These are phyloP conservation scores for Recurvomyces mirabilis DNA, from an alignment of 495 filamentous ascomycete species.

Conservation along the genomic window DNA sequence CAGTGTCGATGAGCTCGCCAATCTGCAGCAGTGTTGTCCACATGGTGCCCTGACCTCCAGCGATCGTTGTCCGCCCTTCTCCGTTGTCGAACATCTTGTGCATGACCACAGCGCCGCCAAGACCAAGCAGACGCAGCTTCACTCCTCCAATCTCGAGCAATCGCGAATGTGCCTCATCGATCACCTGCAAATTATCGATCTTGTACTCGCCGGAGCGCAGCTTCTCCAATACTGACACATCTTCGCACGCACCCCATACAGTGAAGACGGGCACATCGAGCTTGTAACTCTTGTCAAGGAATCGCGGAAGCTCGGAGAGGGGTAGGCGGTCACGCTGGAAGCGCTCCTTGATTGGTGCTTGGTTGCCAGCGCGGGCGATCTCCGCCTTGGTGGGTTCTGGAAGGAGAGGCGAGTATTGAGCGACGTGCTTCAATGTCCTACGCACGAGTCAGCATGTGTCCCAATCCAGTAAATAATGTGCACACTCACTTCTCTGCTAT, in stretches of 20 bases:
- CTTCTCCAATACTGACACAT: conserved; percentile 95
- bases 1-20: conserved; percentile 96
- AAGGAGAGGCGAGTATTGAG: conserved; percentile 93
- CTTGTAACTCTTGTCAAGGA: conserved; percentile 76
- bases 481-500: conserved; percentile 95
- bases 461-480: not conserved
- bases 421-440: conserved; percentile 95
- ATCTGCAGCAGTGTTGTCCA: conserved; percentile 98
- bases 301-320: conserved; percentile 85
- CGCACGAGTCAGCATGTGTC: conserved; percentile 14
- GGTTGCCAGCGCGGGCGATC: conserved; percentile 55
- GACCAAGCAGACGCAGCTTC: conserved; percentile 84
- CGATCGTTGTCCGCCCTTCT: conserved; percentile 94
- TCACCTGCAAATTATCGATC: conserved; percentile 92
- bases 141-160: conserved; percentile 89
- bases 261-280: conserved; percentile 96
- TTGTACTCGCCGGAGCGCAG: conserved; percentile 98
- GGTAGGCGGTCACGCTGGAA: conserved; percentile 73
- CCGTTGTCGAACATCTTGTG: conserved; percentile 99
- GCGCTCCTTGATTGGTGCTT: conserved; percentile 65
- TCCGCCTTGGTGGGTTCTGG: conserved; percentile 75
- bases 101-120: conserved; percentile 98
- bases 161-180: conserved; percentile 93
- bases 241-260: conserved; percentile 98
- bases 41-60: conserved; percentile 98